A percentile compares a stretch with the other conserved stretches of the same genome.
These are phyloP conservation scores for Orbilia quercus DNA, from an alignment of 2,329 filamentous ascomycete species.

Conservation along the genomic window DNA sequence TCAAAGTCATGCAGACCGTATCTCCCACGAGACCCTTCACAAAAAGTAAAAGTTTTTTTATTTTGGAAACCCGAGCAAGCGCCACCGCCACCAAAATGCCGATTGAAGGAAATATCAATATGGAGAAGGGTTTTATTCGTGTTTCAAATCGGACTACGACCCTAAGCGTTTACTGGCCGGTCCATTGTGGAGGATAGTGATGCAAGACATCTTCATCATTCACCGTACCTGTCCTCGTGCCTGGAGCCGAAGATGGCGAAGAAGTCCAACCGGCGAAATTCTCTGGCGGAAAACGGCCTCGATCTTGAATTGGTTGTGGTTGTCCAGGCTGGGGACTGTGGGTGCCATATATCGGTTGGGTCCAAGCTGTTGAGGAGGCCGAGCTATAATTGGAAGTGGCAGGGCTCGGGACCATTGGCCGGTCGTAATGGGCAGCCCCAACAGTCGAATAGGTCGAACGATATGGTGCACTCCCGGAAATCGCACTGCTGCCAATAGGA, in stretches of 20 bases:
- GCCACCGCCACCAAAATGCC: conserved; percentile 47
- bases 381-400: conserved; percentile 52
- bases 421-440: conserved; percentile 44
- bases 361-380: conserved; percentile 48
- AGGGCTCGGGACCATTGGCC: conserved; percentile 52
- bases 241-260: conserved; percentile 34
- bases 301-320: conserved; percentile 47
- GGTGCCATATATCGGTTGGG: conserved; percentile 47
- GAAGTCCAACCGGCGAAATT: conserved; percentile 52
- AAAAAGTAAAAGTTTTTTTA: conserved; percentile 44
- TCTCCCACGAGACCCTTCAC: conserved; percentile 34
- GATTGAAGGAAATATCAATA: conserved; percentile 34
- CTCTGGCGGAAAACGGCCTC: conserved; percentile 48
- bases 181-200: conserved; percentile 48
- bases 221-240: conserved; percentile 37
- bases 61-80: conserved; percentile 47
- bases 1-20: conserved; percentile 54
- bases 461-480: conserved; percentile 52
- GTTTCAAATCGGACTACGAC: conserved; percentile 19
- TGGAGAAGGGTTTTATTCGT: conserved; percentile 14
- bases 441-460: conserved; percentile 49
- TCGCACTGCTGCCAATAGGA: conserved; percentile 40
- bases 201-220: conserved; percentile 52
- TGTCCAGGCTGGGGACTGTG: conserved; percentile 49
- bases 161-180: conserved; percentile 36